Evolutionary conservation across 768 basidiomycete species (phyloP).

Genomic region (Boletus reticuloceps): DNA sequence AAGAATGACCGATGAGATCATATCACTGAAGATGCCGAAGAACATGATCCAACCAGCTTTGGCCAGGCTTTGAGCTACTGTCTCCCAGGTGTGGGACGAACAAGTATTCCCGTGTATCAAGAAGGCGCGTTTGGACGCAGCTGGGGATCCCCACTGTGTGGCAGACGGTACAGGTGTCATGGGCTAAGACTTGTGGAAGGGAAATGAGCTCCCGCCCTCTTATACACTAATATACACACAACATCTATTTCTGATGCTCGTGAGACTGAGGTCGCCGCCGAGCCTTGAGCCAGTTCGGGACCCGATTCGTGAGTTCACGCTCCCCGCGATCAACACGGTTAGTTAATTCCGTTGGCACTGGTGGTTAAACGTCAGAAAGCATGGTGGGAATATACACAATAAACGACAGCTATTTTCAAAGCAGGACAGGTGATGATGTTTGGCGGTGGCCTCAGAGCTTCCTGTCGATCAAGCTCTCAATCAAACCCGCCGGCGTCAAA

Average conservation of each 20-base stretch:
- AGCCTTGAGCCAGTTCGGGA: too few species aligned
- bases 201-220: not conserved
- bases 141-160: slow-evolving; percentile 13
- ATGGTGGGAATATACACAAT: too few species aligned
- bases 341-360: too few species aligned
- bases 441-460: slow-evolving; percentile 36
- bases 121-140: slow-evolving; percentile 14
- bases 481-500: slow-evolving; percentile 66
- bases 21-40: not conserved
- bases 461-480: slow-evolving; percentile 81
- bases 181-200: not conserved
- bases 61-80: slow-evolving; percentile 7
- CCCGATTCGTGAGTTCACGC: too few species aligned
- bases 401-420: too few species aligned
- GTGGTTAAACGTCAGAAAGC: too few species aligned
- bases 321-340: too few species aligned
- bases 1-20: not conserved
- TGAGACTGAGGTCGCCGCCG: not conserved
- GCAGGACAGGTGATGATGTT: not conserved
- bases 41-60: slow-evolving; percentile 1
- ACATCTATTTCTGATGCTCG: slow-evolving; percentile 7
- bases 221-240: not conserved
- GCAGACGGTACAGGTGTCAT: slow-evolving; percentile 16
- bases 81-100: slow-evolving; percentile 16
- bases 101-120: slow-evolving; percentile 12